Conservation (phyloP, 2,329 filamentous ascomycete genomes). For the Calonectria fujianensis region DNA sequence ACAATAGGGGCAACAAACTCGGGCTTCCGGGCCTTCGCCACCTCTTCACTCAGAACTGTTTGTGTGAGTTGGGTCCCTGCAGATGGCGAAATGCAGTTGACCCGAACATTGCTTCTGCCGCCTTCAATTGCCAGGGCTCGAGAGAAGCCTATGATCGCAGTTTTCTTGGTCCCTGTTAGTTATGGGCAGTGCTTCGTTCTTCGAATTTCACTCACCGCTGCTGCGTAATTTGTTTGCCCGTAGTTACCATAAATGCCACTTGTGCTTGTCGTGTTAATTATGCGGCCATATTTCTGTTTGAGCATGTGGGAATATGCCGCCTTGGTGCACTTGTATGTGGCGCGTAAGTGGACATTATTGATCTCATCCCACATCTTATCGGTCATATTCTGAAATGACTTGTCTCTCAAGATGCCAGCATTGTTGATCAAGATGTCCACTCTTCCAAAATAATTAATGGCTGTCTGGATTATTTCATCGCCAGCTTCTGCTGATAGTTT, state of each 20-base stretch:
- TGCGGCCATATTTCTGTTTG: constrained; percentile 98
- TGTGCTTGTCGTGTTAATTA: constrained; percentile 97
- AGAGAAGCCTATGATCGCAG: constrained; percentile 95
- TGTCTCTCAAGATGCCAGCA: constrained; percentile 96
- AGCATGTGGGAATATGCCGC: constrained; percentile 98
- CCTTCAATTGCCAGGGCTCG: constrained; percentile 94
- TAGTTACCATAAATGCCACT: constrained; percentile 99
- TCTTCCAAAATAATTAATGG: constrained; percentile 93
- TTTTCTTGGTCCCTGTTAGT: constrained; percentile 74
- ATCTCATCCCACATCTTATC: constrained; percentile 95
- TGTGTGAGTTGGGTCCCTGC: constrained; percentile 96
- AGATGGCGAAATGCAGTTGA: constrained; percentile 98
- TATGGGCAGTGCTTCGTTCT: not conserved
- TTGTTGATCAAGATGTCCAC: constrained; percentile 98
- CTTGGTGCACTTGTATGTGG: constrained; percentile 97
- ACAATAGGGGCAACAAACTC: constrained; percentile 98
- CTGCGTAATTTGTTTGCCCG: constrained; percentile 97
- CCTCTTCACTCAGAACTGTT: constrained; percentile 95
- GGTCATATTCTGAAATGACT: constrained; percentile 98
- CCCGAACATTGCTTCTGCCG: constrained; percentile 96
- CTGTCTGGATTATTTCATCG: constrained; percentile 90
- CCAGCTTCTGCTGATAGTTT: constrained; percentile 96
- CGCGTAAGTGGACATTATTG: constrained; percentile 91
- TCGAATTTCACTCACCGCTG: constrained; percentile 77
- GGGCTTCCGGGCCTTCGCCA: constrained; percentile 99